phyloP scores from a whole-genome alignment of 2,329 filamentous ascomycete species.

The Drechslerella coelobrocha region DNA sequence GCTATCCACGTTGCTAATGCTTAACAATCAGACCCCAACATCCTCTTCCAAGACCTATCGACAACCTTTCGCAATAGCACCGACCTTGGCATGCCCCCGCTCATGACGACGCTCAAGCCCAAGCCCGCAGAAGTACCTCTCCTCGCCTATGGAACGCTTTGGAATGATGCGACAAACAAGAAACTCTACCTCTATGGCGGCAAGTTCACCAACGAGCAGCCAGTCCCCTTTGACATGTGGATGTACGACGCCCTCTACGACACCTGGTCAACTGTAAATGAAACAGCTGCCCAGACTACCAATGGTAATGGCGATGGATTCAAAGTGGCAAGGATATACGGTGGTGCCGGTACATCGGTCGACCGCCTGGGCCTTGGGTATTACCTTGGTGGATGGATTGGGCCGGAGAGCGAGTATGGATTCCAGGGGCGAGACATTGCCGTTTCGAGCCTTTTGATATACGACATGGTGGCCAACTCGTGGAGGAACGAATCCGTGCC shows the following conservation, averaged over 20 bases:
- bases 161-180: slow-evolving; percentile 68
- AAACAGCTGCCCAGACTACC: neutral
- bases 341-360: slow-evolving; percentile 66
- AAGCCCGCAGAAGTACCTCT: slow-evolving; percentile 59
- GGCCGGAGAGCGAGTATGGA: slow-evolving; percentile 63
- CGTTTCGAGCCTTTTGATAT: slow-evolving; percentile 65
- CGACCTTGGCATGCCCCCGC: slow-evolving; percentile 62
- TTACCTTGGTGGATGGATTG: slow-evolving; percentile 70
- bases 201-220: slow-evolving; percentile 60
- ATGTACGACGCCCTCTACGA: slow-evolving; percentile 67
- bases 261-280: slow-evolving; percentile 63
- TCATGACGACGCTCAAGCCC: slow-evolving; percentile 65
- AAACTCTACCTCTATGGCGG: slow-evolving; percentile 70
- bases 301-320: slow-evolving; percentile 5
- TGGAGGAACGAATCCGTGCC: slow-evolving; percentile 66
- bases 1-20: no score
- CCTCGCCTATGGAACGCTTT: neutral
- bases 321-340: slow-evolving; percentile 62
- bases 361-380: slow-evolving; percentile 66
- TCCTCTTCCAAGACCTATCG: slow-evolving; percentile 67
- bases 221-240: slow-evolving; percentile 64
- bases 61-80: slow-evolving; percentile 53
- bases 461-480: slow-evolving; percentile 64
- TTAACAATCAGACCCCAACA: slow-evolving; percentile 62
- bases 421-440: slow-evolving; percentile 64